These are phyloP conservation scores for Phytophthora meadii DNA, from an alignment of 352 stramenopile genomes.

Conservation along the genomic window DNA sequence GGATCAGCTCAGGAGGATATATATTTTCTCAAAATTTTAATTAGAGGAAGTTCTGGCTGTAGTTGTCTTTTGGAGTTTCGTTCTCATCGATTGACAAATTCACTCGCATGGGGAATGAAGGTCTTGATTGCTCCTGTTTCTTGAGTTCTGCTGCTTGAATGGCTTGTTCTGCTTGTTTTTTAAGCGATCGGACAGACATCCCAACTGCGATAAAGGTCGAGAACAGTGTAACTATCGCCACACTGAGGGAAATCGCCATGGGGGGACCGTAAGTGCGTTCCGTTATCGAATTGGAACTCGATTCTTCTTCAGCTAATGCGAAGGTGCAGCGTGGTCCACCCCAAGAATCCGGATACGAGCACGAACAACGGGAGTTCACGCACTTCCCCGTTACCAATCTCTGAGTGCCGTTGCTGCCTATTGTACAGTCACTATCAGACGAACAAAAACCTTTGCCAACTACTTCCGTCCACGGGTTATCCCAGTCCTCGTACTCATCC, in stretches of 20 bases:
- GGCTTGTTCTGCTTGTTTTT: constrained; percentile 31
- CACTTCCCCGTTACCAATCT: constrained; percentile 43
- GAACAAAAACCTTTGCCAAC: constrained; percentile 35
- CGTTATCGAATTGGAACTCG: constrained; percentile 9
- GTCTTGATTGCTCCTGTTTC: constrained; percentile 12
- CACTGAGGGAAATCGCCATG: constrained; percentile 30
- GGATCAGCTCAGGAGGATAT: constrained; percentile 14
- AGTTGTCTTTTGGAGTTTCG: constrained; percentile 39
- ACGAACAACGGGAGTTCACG: constrained; percentile 37
- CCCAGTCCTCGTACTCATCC: constrained; percentile 37
- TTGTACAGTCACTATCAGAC: constrained; percentile 41
- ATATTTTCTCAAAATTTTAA: background rate
- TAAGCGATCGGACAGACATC: constrained; percentile 25
- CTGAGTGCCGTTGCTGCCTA: constrained; percentile 23
- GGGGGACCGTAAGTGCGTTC: constrained; percentile 32
- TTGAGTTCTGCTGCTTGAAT: constrained; percentile 28
- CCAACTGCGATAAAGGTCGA: constrained; percentile 33
- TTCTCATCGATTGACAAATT: constrained; percentile 29
- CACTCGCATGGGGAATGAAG: constrained; percentile 20
- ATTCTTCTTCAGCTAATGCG: constrained; percentile 12
- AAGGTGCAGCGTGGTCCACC: constrained; percentile 43
- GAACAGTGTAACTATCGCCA: constrained; percentile 35
- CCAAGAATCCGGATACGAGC: constrained; percentile 38
- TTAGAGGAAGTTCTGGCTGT: constrained; percentile 47
- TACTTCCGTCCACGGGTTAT: constrained; percentile 33